phyloP scores from a whole-genome alignment of 1,284 basidiomycete species.

The Sanghuangporus weigelae region DNA sequence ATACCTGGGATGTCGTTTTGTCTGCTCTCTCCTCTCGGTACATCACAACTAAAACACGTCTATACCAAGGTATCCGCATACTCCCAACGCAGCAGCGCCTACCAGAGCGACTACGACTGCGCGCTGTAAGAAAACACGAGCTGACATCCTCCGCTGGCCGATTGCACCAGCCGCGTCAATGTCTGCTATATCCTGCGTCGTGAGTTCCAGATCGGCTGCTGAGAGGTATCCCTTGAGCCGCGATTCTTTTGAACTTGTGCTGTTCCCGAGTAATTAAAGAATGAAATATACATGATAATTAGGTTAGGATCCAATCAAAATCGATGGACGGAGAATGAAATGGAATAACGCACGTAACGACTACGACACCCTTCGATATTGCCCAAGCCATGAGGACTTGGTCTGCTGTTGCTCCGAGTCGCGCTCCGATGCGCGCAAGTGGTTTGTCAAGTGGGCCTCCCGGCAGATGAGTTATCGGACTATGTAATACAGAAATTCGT shows the following conservation, averaged over 20 bases:
- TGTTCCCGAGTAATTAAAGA: slow-evolving; percentile 25
- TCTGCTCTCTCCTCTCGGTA: not conserved
- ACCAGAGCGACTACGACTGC: slow-evolving; percentile 6
- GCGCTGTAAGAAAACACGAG: slow-evolving; percentile 10
- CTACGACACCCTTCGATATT: slow-evolving; percentile 57
- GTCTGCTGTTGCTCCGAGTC: slow-evolving; percentile 51
- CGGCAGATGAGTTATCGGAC: slow-evolving; percentile 55
- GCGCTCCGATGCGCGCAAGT: slow-evolving; percentile 49
- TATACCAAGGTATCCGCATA: slow-evolving; percentile 11
- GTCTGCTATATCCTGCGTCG: slow-evolving; percentile 44
- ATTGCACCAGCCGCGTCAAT: slow-evolving; percentile 53
- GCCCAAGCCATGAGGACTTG: slow-evolving; percentile 70
- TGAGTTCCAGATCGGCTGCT: slow-evolving; percentile 44
- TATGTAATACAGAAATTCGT: slow-evolving; percentile 22
- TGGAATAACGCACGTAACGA: slow-evolving; percentile 49
- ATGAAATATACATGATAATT: not conserved
- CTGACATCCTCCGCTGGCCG: slow-evolving; percentile 20
- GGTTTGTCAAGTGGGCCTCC: slow-evolving; percentile 67
- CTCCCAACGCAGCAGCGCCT: slow-evolving; percentile 10
- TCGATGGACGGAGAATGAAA: not conserved
- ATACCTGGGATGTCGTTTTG: not conserved
- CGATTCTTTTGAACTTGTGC: slow-evolving; percentile 61
- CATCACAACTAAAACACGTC: slow-evolving; percentile 7
- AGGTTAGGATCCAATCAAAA: not conserved
- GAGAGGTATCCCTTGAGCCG: slow-evolving; percentile 64